Evolutionary conservation across 1,284 basidiomycete species (phyloP), one percentile per base, ranked within the genome.

Genomic region (Phlebopus sp.): DNA sequence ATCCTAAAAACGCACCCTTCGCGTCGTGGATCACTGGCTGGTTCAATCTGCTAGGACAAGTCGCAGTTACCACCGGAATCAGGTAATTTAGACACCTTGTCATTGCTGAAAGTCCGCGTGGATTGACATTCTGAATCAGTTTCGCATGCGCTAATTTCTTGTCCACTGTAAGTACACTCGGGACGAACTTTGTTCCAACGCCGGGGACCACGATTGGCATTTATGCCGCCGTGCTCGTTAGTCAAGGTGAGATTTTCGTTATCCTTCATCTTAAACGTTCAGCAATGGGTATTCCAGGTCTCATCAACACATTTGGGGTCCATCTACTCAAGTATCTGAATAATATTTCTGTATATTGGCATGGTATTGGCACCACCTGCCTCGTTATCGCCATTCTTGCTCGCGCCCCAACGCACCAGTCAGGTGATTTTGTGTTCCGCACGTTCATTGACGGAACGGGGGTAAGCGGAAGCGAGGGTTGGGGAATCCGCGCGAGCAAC

Each of bases 31-130:
- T 84, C 23, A 82, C 79, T 7, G 82, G 82, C 11, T 85, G 82
- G 84, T 88, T 87, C 68, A 90, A 90, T 61, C 68, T 89, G 13
- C 70, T 86, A 4, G 84, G 84, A 2, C 86, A 88, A 64, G 85
- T 88, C 0, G 85, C 85, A 1, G 81, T 88, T 6, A 89, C 86
- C 0, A 86, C 84, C 10, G 84, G 85, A 25, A 86, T 86, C 59
- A 81, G 77, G 79, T 81, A 40, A 15, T 37, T 30, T 8, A 29
- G 10, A 9, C 3, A 9, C 2, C 13, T 37, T 21, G 10, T 31
- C 29, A 19, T 23, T 21, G 15, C 19, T 23, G 11, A 14, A 6
- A 29, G 29, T 25, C 32, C n/a, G n/a, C 37, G 19, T 25, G 21
- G 19, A 23, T n/a, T 35, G 19, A 32, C 5, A 31, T 43, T 13